phyloP scores from a whole-genome alignment of 108 stramenopile species.

The Pseudonitzschia delicatissima region DNA sequence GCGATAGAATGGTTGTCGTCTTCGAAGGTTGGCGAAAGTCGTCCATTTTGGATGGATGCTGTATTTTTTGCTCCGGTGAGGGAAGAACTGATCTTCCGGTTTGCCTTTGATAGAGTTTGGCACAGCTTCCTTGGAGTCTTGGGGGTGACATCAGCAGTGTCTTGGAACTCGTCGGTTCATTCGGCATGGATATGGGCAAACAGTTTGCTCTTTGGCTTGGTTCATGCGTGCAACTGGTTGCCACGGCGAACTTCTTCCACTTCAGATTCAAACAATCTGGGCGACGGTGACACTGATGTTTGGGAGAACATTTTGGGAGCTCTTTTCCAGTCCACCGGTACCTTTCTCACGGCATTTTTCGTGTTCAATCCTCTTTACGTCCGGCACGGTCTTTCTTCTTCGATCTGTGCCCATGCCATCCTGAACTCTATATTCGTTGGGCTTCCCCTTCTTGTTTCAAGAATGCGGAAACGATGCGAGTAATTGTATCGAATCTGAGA shows the following conservation, averaged over 20 bases:
- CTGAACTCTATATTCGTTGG: background rate
- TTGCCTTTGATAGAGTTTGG: background rate
- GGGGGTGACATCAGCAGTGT: background rate
- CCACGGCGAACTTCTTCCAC: background rate
- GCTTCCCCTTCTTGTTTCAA: no score
- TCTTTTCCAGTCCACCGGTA: background rate
- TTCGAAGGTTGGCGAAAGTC: background rate
- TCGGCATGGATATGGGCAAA: background rate
- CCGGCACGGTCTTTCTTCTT: background rate
- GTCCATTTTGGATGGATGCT: background rate
- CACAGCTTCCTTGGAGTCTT: background rate
- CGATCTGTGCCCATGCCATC: background rate
- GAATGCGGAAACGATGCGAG: no score
- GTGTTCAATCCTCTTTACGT: background rate
- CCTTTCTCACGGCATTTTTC: background rate
- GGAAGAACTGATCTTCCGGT: constrained; percentile 3
- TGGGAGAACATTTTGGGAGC: background rate
- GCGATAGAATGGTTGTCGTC: background rate
- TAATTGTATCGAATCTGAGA: no score
- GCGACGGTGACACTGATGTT: background rate
- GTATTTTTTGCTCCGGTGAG: background rate
- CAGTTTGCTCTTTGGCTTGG: background rate
- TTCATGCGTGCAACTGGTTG: background rate
- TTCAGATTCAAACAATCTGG: background rate
- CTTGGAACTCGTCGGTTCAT: background rate